Conservation (phyloP, 441 rosid genomes). For the Jatropha podagrica region DNA sequence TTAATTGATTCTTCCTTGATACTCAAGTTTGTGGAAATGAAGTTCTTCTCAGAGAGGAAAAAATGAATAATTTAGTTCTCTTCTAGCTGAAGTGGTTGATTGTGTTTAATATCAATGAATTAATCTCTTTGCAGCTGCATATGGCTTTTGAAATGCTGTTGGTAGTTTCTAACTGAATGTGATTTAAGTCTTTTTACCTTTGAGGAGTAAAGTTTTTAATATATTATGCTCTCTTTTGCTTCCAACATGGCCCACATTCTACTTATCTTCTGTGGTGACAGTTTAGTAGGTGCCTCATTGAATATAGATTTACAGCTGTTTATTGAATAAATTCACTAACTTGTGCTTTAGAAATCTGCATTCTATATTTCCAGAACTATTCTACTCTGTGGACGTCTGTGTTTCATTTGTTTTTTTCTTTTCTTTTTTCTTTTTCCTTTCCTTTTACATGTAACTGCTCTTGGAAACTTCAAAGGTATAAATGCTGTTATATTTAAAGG, state of each 20-base stretch:
- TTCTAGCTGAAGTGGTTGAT: background rate
- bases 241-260: background rate
- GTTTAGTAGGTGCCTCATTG: background rate
- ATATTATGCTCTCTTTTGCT: background rate
- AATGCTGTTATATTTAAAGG: background rate
- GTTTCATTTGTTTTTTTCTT: background rate
- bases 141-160: background rate
- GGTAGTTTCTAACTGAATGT: slow-evolving; percentile 1
- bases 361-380: background rate
- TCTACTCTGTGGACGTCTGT: background rate
- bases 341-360: background rate
- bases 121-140: background rate
- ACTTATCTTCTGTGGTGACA: background rate
- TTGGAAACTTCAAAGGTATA: background rate
- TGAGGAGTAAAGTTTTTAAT: background rate
- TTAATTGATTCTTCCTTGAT: background rate
- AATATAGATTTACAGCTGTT: background rate
- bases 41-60: background rate
- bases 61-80: background rate
- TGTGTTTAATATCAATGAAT: background rate
- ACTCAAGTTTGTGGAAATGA: background rate
- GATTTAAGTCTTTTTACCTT: background rate
- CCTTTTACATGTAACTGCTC: background rate
- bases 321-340: background rate
- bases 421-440: too few species aligned